Evolutionary conservation across 2,329 filamentous ascomycete species (phyloP), one percentile per base, ranked within the genome.

Genomic region (Trichothecium roseum): DNA sequence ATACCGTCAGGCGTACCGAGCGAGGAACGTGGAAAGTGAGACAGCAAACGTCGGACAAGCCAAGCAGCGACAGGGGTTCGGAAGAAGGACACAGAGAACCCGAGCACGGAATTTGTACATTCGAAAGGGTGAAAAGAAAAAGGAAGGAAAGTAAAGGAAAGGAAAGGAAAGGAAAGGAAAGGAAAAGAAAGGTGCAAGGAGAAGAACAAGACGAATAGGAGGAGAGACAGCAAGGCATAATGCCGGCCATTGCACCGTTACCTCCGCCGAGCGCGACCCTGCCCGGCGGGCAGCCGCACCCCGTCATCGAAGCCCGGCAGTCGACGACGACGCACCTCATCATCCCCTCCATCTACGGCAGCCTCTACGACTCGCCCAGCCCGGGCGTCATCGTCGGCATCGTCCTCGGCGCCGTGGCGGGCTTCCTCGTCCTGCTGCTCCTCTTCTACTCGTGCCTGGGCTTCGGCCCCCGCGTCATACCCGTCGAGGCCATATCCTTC

Each of bases 381-480:
- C 69, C 64, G 0, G 64, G 58, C 39, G 53, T 56, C 34, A 50
- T 68, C 12, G 64, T 53, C 8, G 64, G 55, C 43, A 64, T 67
- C 39, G 60, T 64, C 4, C 53, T 68, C 34, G 64, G 63, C 42
- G 56, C 60, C 29, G 57, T 67, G 32, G 60, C 55, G 18, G 72
- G 63, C 35, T 69, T 76, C 50, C 50, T 75, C 22, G 55, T 77
- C 24, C 41, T 74, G 10, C 53, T 75, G 20, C 66, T 67, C 51
- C 47, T 74, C 10, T 43, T 74, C 38, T 72, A 70, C 49, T 59
- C 63, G 3, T 59, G 58, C n/a, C 52, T 72, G 20, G 64, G 66
- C 40, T 57, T 64, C 20, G 59, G 58, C 2, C 63, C 59, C 2
- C 46, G 55, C 27, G 50, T 50, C 36, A 41, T 49, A 22, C 40